phyloP scores from a whole-genome alignment of 1,139 yeast species.

The Suhomyces anneliseae region DNA sequence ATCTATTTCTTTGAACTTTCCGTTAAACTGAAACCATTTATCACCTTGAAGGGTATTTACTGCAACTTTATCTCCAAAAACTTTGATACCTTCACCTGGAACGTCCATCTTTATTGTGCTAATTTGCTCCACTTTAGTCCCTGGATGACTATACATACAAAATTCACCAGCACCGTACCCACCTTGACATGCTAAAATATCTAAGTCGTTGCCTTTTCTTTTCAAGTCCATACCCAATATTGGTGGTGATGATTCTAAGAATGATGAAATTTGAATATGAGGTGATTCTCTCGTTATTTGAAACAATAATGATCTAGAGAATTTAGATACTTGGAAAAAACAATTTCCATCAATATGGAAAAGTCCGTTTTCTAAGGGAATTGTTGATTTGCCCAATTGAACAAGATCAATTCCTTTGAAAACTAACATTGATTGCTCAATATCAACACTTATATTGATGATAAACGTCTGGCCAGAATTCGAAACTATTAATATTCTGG shows the following conservation, averaged over 20 bases:
- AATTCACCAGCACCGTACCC: constrained; percentile 42
- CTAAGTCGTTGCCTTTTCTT: constrained; percentile 5
- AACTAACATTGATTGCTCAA: constrained; percentile 12
- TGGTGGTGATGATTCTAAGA: constrained; percentile 36
- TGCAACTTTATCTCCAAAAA: neutral
- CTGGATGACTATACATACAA: constrained; percentile 7
- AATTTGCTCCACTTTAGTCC: neutral
- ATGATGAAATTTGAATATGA: constrained; percentile 23
- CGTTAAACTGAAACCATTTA: neutral
- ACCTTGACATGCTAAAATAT: constrained; percentile 37
- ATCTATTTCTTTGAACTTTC: neutral
- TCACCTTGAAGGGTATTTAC: neutral
- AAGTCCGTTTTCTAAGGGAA: constrained; percentile 21
- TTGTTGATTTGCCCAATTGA: constrained; percentile 33
- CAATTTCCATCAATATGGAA: constrained; percentile 30
- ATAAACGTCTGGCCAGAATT: constrained; percentile 33
- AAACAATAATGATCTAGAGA: constrained; percentile 37
- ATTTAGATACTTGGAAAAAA: constrained; percentile 35
- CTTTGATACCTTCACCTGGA: neutral
- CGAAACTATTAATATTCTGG: constrained; percentile 31
- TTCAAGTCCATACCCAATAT: constrained; percentile 27
- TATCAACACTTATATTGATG: constrained; percentile 21
- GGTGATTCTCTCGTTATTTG: constrained; percentile 30
- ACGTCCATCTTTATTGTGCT: neutral
- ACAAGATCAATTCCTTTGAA: constrained; percentile 25